Percentiles rank a stretch among this genome's conserved stretches.
Evolutionary conservation across 495 filamentous ascomycete species (phyloP).

Genomic region (Talaromyces liani): DNA sequence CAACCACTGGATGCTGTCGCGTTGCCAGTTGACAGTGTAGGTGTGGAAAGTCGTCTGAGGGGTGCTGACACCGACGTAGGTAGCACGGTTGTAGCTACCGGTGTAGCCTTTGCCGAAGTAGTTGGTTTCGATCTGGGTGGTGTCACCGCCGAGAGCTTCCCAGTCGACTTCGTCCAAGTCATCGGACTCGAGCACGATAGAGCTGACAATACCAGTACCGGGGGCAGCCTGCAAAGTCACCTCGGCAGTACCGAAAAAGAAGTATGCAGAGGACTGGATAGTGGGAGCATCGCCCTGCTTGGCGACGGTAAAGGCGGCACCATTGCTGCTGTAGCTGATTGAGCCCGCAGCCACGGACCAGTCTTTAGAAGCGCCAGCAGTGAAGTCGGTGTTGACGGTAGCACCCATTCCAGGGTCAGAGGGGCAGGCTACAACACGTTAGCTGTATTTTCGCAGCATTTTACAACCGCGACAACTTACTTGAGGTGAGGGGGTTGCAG

Average conservation of each 20-base stretch:
- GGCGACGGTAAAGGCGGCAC: slow-evolving; percentile 63
- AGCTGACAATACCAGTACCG: slow-evolving; percentile 71
- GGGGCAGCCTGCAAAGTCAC: slow-evolving; percentile 64
- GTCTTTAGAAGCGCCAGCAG: slow-evolving; percentile 41
- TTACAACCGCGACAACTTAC: not conserved
- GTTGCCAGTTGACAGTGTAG: slow-evolving; percentile 81
- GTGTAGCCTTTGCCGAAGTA: slow-evolving; percentile 93
- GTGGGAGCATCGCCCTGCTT: slow-evolving; percentile 69
- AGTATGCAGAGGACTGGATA: slow-evolving; percentile 64
- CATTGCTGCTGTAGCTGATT: slow-evolving; percentile 45
- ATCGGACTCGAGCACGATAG: slow-evolving; percentile 80
- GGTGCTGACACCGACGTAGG: slow-evolving; percentile 45
- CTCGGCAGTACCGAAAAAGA: slow-evolving; percentile 70
- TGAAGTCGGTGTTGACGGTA: slow-evolving; percentile 59
- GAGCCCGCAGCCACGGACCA: slow-evolving; percentile 57
- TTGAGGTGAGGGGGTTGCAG: slow-evolving; percentile 35
- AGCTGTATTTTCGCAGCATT: not conserved
- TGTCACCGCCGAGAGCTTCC: slow-evolving; percentile 54
- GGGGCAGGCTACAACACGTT: slow-evolving; percentile 40
- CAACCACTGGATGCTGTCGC: slow-evolving; percentile 64
- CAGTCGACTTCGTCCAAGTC: slow-evolving; percentile 95
- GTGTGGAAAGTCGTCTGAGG: slow-evolving; percentile 69
- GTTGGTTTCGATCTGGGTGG: slow-evolving; percentile 71
- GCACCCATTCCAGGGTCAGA: slow-evolving; percentile 56
- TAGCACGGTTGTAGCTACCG: slow-evolving; percentile 66